Evolutionary conservation across 73 alveolate genomes (phyloP).

Genomic region (Paramecium pentaurelia): DNA sequence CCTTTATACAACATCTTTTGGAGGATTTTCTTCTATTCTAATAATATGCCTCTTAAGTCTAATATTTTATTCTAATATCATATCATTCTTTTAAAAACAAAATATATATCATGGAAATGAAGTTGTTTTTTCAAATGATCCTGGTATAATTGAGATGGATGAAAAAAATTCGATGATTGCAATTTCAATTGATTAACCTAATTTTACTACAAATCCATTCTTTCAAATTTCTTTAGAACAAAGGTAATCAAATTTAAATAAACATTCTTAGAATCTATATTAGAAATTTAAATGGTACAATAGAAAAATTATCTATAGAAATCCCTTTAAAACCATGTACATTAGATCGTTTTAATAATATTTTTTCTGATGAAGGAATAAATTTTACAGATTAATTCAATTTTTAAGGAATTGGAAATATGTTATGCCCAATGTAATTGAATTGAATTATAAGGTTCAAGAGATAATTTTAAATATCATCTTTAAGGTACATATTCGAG

Average conservation of each 20-base stretch:
- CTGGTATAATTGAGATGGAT: neutral
- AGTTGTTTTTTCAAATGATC: neutral
- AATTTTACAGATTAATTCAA: neutral
- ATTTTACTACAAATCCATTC: conserved; percentile 1
- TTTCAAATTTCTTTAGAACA: neutral
- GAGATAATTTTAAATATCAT: neutral
- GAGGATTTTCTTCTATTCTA: neutral
- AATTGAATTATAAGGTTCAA: neutral
- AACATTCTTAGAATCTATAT: neutral
- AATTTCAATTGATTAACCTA: neutral
- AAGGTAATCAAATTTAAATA: neutral
- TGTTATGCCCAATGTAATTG: neutral
- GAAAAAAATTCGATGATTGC: neutral
- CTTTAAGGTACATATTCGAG: neutral
- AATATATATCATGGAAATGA: neutral
- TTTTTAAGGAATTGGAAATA: neutral
- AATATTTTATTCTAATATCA: neutral
- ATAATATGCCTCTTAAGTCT: neutral
- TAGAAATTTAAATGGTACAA: neutral
- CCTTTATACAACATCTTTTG: neutral
- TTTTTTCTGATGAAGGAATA: neutral
- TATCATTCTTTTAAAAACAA: neutral
- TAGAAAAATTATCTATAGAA: neutral
- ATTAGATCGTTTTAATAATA: neutral
- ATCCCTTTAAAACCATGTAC: neutral